Base-by-base conservation (phyloP, 306 rosid species). In the Albizia julibrissin region DNA sequence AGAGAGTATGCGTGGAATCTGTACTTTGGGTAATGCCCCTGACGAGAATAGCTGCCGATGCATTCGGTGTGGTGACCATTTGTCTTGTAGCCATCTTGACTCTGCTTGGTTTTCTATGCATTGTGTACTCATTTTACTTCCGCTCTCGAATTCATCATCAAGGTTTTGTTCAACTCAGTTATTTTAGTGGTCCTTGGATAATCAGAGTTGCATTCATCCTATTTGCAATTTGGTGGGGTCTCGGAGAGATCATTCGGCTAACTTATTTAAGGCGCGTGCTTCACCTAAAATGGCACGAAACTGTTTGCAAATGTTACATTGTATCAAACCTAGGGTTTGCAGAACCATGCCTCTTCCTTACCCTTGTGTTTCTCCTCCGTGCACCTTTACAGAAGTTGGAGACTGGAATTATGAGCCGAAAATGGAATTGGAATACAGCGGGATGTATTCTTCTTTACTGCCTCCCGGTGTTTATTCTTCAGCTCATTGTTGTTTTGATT, bases 1-100 rank as follows among this genome's bases (percentile, higher is more conserved):
- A 86, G 98, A 91, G 94, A 95, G 99, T 94, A 95, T 95, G 98
- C 98, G 92, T 95, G 94, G 98, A 95, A 91, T 91, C 91, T 90
- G 97, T 93, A 92, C 73, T 86, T 91, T 89, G 96, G 97, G 99
- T 93, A 92, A 95, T 95, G 99, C 99, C 97, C 98, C 99, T 80
- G 99, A 86, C 97, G 85, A 95, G 96, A 83, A 71, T 88, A 84
- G 87, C 91, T 95, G 93, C 98, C 97, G 99, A 95, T 89, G 97
- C 94, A 87, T 89, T 95, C 91, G 95, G 98, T 93, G 95, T 95
- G 97, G 92, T 93, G 91, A 90, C 98, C 54, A 84, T 95, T 82
- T 93, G 94, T 88, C 89, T 95, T 76, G 99, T 93, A 82, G 91
- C 89, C 78, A 89, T 95, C 84, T 92, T 95, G 85, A 75, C 86